These are phyloP conservation scores for Mycena rebaudengoi DNA, from an alignment of 768 basidiomycete species.

Conservation along the genomic window DNA sequence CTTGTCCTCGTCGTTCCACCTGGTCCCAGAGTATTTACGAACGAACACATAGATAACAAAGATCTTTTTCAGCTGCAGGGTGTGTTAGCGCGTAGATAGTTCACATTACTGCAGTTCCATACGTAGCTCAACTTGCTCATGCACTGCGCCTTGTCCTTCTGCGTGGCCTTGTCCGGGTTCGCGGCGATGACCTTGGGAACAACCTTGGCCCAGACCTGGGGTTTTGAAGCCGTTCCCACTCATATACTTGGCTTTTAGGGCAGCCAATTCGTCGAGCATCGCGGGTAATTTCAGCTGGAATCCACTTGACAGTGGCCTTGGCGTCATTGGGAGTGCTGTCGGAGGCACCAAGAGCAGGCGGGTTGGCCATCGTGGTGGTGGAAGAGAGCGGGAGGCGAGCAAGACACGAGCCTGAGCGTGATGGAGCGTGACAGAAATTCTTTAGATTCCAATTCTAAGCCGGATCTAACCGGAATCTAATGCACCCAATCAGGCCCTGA, in stretches of 20 bases:
- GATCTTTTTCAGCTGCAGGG: background rate
- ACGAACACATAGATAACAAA: background rate
- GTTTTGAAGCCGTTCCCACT: slow-evolving; percentile 1
- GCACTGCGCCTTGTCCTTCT: background rate
- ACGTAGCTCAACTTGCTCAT: background rate
- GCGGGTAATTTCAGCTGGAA: background rate
- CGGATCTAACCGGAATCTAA: background rate
- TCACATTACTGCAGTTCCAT: background rate
- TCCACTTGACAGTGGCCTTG: background rate
- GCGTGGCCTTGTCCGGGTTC: background rate
- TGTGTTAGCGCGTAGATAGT: background rate
- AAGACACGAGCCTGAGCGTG: too few species aligned
- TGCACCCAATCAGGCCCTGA: slow-evolving; percentile 5
- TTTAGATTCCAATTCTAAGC: background rate
- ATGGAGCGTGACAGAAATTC: background rate
- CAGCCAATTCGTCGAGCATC: background rate
- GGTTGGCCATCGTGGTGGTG: background rate
- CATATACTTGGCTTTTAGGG: background rate
- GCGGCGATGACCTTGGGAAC: background rate
- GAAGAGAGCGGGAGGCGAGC: background rate
- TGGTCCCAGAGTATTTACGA: background rate
- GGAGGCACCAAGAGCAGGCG: too few species aligned
- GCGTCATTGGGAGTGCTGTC: too few species aligned
- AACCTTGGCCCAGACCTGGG: background rate
- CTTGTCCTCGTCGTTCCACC: slow-evolving; percentile 3